Percentiles rank a stretch among this genome's conserved stretches.
Evolutionary conservation across 2,329 filamentous ascomycete species (phyloP).

Genomic region (Periglandula ipomoeae): DNA sequence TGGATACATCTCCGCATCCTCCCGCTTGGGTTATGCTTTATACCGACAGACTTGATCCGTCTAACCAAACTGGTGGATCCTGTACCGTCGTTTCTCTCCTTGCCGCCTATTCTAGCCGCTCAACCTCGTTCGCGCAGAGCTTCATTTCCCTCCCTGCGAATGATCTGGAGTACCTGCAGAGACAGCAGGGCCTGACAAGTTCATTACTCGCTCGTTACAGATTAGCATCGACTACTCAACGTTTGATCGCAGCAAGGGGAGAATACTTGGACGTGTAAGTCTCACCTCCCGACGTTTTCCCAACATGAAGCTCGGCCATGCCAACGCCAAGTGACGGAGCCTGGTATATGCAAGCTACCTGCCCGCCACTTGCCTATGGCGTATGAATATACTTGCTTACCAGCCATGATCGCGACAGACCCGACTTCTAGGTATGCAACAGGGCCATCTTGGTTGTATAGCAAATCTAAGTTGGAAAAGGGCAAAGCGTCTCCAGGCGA

Average conservation of each 20-base stretch:
- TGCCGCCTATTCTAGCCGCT: background rate
- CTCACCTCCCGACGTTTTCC: background rate
- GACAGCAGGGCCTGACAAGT: too few species aligned
- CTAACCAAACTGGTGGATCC: constrained; percentile 8
- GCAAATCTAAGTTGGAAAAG: background rate
- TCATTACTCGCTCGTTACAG: too few species aligned
- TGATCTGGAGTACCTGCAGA: constrained; percentile 14
- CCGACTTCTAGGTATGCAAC: background rate
- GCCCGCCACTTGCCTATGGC: constrained; percentile 4
- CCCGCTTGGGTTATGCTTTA: constrained; percentile 12
- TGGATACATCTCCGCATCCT: constrained; percentile 1
- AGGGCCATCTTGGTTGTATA: background rate
- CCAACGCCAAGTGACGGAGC: background rate
- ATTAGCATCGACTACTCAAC: too few species aligned
- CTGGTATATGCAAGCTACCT: background rate
- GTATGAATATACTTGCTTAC: constrained; percentile 8
- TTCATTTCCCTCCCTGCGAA: constrained; percentile 16
- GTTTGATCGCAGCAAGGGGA: background rate
- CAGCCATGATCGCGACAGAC: constrained; percentile 8
- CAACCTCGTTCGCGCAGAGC: constrained; percentile 11
- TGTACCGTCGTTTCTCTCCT: background rate
- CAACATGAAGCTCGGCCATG: too few species aligned
- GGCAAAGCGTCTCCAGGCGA: background rate
- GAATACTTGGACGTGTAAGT: background rate
- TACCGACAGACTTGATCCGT: constrained; percentile 8